A percentile compares a stretch with the other conserved stretches of the same genome.
Conservation (phyloP, 148 eudicot species). For the Nepenthes gracilis region DNA sequence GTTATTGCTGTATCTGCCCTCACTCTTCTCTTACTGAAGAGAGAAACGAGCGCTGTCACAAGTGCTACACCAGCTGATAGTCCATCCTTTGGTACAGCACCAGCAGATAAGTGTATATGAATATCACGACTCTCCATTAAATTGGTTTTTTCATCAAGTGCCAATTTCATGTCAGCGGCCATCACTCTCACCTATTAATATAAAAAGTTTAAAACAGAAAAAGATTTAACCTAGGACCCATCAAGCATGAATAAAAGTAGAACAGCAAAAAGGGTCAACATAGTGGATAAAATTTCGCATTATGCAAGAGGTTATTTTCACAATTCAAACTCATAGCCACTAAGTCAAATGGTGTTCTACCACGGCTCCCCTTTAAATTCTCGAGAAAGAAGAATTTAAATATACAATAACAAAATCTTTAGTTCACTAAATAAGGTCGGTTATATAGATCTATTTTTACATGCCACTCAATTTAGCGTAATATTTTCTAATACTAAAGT, state of each 20-base stretch:
- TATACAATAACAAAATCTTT: too few relatives aligned
- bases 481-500: too few relatives aligned
- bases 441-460: too few relatives aligned
- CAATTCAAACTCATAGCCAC: too few relatives aligned
- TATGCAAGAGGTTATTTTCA: too few relatives aligned
- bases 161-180: conserved; percentile 67
- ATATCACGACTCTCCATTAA: conserved; percentile 78
- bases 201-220: neutral
- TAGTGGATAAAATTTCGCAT: neutral
- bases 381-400: too few relatives aligned
- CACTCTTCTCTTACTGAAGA: conserved; percentile 63
- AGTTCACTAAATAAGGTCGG: too few relatives aligned
- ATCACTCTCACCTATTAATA: conserved; percentile 66
- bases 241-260: neutral
- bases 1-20: conserved; percentile 99
- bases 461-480: too few relatives aligned
- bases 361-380: too few relatives aligned
- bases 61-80: conserved; percentile 96
- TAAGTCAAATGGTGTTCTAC: too few relatives aligned
- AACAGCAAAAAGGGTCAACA: neutral
- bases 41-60: conserved; percentile 84
- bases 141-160: conserved; percentile 43
- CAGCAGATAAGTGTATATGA: conserved; percentile 97
- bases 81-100: conserved; percentile 96
- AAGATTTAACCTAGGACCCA: conserved; percentile 1